Conservation (phyloP, 352 stramenopile genomes). For the Pythium folliculosum region DNA sequence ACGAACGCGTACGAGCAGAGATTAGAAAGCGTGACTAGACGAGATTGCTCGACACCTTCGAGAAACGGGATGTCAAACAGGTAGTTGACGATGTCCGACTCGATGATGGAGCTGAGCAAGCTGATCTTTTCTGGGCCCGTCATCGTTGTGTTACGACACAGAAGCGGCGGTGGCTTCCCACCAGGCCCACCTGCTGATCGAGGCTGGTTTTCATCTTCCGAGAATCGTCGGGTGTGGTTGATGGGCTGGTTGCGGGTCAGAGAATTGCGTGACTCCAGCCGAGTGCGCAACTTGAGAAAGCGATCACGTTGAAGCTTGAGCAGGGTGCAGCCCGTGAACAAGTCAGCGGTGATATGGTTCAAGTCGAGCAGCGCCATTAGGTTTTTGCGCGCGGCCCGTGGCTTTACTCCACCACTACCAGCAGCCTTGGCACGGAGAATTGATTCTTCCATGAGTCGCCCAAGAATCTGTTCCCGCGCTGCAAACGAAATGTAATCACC, state of each 20-base stretch:
- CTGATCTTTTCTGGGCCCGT: slow-evolving; percentile 64
- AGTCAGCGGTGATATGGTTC: slow-evolving; percentile 56
- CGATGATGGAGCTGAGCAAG: slow-evolving; percentile 61
- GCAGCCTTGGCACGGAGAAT: slow-evolving; percentile 18
- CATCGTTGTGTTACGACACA: slow-evolving; percentile 23
- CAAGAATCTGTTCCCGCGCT: slow-evolving; percentile 47
- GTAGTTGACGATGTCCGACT: slow-evolving; percentile 71
- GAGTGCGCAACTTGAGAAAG: slow-evolving; percentile 45
- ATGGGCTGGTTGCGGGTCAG: slow-evolving; percentile 8
- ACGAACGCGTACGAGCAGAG: slow-evolving; percentile 71
- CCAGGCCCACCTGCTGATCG: background rate
- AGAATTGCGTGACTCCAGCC: slow-evolving; percentile 27
- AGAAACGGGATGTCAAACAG: slow-evolving; percentile 70
- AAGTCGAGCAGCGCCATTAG: slow-evolving; percentile 59
- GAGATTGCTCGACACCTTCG: slow-evolving; percentile 56
- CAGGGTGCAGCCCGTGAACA: slow-evolving; percentile 53
- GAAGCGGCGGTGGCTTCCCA: background rate
- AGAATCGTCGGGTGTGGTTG: slow-evolving; percentile 63
- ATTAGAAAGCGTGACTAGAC: slow-evolving; percentile 59
- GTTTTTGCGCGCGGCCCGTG: slow-evolving; percentile 43
- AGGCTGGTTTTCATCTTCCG: slow-evolving; percentile 29
- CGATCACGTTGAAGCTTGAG: slow-evolving; percentile 58
- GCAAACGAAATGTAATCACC: slow-evolving; percentile 66
- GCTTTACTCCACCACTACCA: background rate
- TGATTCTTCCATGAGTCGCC: slow-evolving; percentile 42